Evolutionary conservation across 2,329 filamentous ascomycete species (phyloP).

Genomic region (Tetracladium maxilliforme): DNA sequence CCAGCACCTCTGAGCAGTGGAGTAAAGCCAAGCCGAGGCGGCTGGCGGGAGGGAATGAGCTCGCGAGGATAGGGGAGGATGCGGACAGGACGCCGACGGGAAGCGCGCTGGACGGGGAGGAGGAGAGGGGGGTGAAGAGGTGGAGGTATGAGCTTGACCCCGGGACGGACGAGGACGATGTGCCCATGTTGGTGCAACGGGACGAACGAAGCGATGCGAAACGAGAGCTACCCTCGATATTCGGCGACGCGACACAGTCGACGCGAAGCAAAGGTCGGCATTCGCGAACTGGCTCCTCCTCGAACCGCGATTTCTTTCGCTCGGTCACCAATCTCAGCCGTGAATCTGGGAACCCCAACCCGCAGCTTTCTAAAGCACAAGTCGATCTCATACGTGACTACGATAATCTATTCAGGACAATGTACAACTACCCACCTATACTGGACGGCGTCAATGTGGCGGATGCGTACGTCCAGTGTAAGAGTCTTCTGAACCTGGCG

Average conservation of each 20-base stretch:
- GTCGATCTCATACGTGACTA: slow-evolving; percentile 79
- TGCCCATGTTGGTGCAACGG: slow-evolving; percentile 80
- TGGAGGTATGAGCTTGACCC: slow-evolving; percentile 87
- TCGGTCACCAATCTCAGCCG: slow-evolving; percentile 68
- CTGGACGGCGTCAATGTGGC: slow-evolving; percentile 82
- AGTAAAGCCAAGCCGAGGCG: slow-evolving; percentile 23
- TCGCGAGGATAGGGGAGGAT: slow-evolving; percentile 36
- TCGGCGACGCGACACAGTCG: slow-evolving; percentile 29
- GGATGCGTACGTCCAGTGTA: slow-evolving; percentile 86
- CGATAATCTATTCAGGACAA: slow-evolving; percentile 87
- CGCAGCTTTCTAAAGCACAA: slow-evolving; percentile 41
- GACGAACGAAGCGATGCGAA: slow-evolving; percentile 28
- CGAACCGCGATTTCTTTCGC: slow-evolving; percentile 64
- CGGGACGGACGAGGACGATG: slow-evolving; percentile 55
- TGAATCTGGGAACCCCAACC: slow-evolving; percentile 29
- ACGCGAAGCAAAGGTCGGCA: slow-evolving; percentile 48
- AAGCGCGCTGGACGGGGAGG: too few relatives aligned
- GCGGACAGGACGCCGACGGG: slow-evolving; percentile 11
- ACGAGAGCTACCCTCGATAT: too few relatives aligned
- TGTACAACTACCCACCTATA: slow-evolving; percentile 81
- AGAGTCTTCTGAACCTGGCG: slow-evolving; percentile 74
- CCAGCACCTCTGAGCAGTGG: slow-evolving; percentile 71
- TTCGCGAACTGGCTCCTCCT: slow-evolving; percentile 37
- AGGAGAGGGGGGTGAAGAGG: slow-evolving; percentile 43
- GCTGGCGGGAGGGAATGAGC: slow-evolving; percentile 18